phyloP scores from a whole-genome alignment of 768 basidiomycete genomes.

The Nidularia sp. region DNA sequence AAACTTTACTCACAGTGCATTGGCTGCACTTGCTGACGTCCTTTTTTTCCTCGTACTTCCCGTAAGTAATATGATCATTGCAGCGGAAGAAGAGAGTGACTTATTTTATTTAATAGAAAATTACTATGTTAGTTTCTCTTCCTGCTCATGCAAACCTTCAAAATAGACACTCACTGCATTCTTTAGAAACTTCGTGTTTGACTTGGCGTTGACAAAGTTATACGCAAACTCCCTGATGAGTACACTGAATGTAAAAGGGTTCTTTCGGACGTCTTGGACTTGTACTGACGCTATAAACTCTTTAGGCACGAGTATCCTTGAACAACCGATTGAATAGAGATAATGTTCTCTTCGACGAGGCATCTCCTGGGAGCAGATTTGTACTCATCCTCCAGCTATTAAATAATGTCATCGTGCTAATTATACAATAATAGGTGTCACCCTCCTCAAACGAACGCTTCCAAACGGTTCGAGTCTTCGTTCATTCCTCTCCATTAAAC shows the following conservation, averaged over 20 bases:
- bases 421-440: too few relatives aligned
- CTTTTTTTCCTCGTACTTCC: conserved; percentile 9
- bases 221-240: conserved; percentile 13
- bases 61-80: conserved; percentile 4
- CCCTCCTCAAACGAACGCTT: too few relatives aligned
- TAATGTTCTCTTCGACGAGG: conserved; percentile 1
- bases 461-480: too few relatives aligned
- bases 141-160: neutral
- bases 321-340: neutral
- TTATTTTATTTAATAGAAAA: conserved; percentile 1
- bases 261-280: neutral
- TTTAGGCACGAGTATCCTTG: neutral
- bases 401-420: too few relatives aligned
- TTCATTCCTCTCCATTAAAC: too few relatives aligned
- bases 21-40: conserved; percentile 10
- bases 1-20: conserved; percentile 4
- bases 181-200: conserved; percentile 13
- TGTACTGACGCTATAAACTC: neutral
- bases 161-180: neutral
- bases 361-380: neutral
- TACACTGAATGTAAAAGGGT: conserved; percentile 10
- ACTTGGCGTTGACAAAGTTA: conserved; percentile 12
- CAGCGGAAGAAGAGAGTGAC: neutral
- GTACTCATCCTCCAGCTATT: too few relatives aligned
- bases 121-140: conserved; percentile 6